These are phyloP conservation scores for Brassica nigra DNA, from an alignment of 345 rosid genomes.

Conservation along the genomic window DNA sequence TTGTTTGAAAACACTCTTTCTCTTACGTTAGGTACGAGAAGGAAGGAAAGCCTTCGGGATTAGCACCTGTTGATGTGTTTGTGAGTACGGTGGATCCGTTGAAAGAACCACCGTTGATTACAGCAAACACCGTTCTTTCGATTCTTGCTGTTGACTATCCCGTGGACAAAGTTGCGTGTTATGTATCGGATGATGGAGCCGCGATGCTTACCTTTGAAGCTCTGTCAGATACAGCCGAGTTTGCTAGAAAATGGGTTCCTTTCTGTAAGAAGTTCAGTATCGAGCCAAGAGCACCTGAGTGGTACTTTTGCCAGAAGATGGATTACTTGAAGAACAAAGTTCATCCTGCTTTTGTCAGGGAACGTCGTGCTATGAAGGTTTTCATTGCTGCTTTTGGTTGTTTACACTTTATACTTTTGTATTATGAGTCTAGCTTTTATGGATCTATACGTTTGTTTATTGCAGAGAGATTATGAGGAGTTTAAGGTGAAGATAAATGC, in stretches of 20 bases:
- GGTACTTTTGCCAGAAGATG: conserved; percentile 91
- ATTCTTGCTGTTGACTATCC: conserved; percentile 97
- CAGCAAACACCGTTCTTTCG: conserved; percentile 94
- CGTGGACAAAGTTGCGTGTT: conserved; percentile 86
- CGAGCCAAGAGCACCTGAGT: conserved; percentile 98
- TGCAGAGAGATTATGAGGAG: conserved; percentile 94
- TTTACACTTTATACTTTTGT: background rate
- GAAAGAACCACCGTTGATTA: conserved; percentile 96
- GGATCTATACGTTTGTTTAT: background rate
- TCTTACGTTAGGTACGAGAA: conserved; percentile 72
- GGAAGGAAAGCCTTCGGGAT: conserved; percentile 82
- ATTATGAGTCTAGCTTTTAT: background rate
- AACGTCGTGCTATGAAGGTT: conserved; percentile 96
- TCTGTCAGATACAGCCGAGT: conserved; percentile 93
- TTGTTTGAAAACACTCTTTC: background rate
- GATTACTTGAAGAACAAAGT: conserved; percentile 90
- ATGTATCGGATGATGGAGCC: conserved; percentile 97
- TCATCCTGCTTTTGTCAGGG: conserved; percentile 85
- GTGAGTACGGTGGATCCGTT: conserved; percentile 96
- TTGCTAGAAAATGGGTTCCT: conserved; percentile 98
- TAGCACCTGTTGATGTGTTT: conserved; percentile 75
- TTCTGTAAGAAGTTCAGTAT: conserved; percentile 83
- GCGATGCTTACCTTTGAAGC: conserved; percentile 99
- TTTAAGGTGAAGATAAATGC: conserved; percentile 87
- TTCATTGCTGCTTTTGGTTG: background rate